These are phyloP conservation scores for Taphrina sp. DNA, from an alignment of 1,139 yeast genomes.

Conservation along the genomic window DNA sequence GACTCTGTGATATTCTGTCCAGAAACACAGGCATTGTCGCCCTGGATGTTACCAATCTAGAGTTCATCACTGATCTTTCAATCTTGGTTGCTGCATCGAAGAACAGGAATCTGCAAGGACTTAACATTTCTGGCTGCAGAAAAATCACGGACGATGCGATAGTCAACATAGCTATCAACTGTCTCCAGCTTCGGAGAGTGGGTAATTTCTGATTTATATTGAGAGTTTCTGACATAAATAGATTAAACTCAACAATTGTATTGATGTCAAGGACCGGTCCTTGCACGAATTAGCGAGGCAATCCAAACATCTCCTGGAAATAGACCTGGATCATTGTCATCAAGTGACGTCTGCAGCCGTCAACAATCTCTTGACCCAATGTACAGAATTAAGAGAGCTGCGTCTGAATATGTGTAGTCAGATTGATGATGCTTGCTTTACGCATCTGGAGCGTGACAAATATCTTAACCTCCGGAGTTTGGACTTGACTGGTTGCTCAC, in stretches of 20 bases:
- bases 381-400: slow-evolving; percentile 75
- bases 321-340: slow-evolving; percentile 83
- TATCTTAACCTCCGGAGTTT: slow-evolving; percentile 58
- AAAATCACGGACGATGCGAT: slow-evolving; percentile 66
- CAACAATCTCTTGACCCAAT: slow-evolving; percentile 58
- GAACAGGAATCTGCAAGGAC: slow-evolving; percentile 79
- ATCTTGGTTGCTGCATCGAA: slow-evolving; percentile 65
- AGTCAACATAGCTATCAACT: slow-evolving; percentile 56
- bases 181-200: slow-evolving; percentile 70
- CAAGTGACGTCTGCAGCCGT: slow-evolving; percentile 65
- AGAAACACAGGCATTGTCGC: slow-evolving; percentile 74
- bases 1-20: slow-evolving; percentile 61
- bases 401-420: slow-evolving; percentile 49
- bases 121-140: slow-evolving; percentile 84
- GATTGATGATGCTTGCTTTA: slow-evolving; percentile 19
- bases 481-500: slow-evolving; percentile 81
- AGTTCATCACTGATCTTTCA: slow-evolving; percentile 63
- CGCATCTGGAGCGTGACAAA: slow-evolving; percentile 11
- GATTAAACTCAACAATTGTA: slow-evolving; percentile 74
- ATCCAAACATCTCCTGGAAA: slow-evolving; percentile 81
- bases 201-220: not conserved
- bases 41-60: slow-evolving; percentile 86
- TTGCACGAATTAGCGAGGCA: slow-evolving; percentile 61
- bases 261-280: slow-evolving; percentile 64
- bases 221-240: not conserved